Evolutionary conservation across 2,329 filamentous ascomycete genomes (phyloP).

Genomic region (Cladophialophora yegresii): DNA sequence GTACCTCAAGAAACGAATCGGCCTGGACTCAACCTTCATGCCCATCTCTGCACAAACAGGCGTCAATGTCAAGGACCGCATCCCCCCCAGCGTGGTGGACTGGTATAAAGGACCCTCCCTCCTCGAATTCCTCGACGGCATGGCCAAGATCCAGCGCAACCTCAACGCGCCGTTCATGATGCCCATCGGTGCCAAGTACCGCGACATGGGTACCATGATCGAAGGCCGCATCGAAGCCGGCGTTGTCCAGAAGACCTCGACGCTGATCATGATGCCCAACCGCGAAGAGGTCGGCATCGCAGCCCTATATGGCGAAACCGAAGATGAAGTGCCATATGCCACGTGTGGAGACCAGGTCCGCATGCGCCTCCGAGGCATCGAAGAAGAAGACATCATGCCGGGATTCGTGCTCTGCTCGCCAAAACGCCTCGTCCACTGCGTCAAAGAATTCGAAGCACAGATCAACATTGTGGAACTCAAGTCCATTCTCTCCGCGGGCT

Average conservation of each 20-base stretch:
- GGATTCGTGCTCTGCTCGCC: conserved; percentile 96
- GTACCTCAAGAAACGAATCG: conserved; percentile 70
- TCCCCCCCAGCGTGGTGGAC: conserved; percentile 71
- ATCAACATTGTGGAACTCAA: conserved; percentile 94
- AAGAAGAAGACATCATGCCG: conserved; percentile 94
- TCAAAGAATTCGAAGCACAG: conserved; percentile 88
- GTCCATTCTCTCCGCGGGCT: conserved; percentile 88
- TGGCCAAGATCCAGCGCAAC: conserved; percentile 92
- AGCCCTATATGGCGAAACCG: conserved; percentile 90
- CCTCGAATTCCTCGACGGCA: conserved; percentile 91
- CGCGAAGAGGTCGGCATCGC: conserved; percentile 76
- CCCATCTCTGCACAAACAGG: conserved; percentile 89
- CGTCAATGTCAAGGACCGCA: conserved; percentile 82
- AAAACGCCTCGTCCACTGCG: conserved; percentile 89
- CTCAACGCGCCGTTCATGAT: conserved; percentile 99
- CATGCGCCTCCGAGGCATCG: conserved; percentile 85
- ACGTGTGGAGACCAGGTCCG: conserved; percentile 95
- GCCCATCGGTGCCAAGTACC: conserved; percentile 93
- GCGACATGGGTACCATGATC: conserved; percentile 94
- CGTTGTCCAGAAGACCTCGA: conserved; percentile 86
- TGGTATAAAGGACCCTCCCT: conserved; percentile 91
- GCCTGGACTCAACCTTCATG: conserved; percentile 90
- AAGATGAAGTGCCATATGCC: conserved; percentile 80
- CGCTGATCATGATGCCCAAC: conserved; percentile 93
- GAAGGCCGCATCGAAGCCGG: conserved; percentile 97